phyloP scores from a whole-genome alignment of 106 monocot species.

The Ottelia alismoides region DNA sequence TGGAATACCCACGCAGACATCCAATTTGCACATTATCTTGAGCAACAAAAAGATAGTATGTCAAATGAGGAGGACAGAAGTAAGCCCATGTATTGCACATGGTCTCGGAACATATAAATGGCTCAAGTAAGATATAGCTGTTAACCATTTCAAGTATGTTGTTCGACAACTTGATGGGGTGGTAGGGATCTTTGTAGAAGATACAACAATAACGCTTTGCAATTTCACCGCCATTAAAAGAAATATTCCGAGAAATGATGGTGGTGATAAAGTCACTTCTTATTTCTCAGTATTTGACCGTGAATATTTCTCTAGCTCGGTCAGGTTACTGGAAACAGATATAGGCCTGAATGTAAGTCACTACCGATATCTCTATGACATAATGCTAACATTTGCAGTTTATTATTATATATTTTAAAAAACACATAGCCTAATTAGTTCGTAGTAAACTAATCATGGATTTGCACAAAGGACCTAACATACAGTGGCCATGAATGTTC shows the following conservation, averaged over 20 bases:
- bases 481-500: no score
- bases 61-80: slow-evolving; percentile 21
- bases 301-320: slow-evolving; percentile 23
- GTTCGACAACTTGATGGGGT: slow-evolving; percentile 19
- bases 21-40: slow-evolving; percentile 56
- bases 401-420: no score
- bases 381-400: no score
- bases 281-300: slow-evolving; percentile 19
- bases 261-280: slow-evolving; percentile 31
- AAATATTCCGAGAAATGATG: slow-evolving; percentile 24
- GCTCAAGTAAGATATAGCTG: slow-evolving; percentile 71
- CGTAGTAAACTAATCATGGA: no score
- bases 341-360: slow-evolving; percentile 26
- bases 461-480: no score
- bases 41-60: slow-evolving; percentile 31
- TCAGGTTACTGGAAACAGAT: slow-evolving; percentile 43
- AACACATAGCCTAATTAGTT: no score
- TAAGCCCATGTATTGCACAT: slow-evolving; percentile 31
- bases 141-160: slow-evolving; percentile 33
- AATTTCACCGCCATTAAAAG: slow-evolving; percentile 35
- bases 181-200: slow-evolving; percentile 48
- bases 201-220: slow-evolving; percentile 30
- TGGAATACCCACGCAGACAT: no score
- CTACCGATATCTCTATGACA: slow-evolving; percentile 2
- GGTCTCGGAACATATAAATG: slow-evolving; percentile 92